A percentile compares a stretch with the other conserved stretches of the same genome.
phyloP scores from a whole-genome alignment of 2,329 filamentous ascomycete species.

The Ascochyta rabiei region DNA sequence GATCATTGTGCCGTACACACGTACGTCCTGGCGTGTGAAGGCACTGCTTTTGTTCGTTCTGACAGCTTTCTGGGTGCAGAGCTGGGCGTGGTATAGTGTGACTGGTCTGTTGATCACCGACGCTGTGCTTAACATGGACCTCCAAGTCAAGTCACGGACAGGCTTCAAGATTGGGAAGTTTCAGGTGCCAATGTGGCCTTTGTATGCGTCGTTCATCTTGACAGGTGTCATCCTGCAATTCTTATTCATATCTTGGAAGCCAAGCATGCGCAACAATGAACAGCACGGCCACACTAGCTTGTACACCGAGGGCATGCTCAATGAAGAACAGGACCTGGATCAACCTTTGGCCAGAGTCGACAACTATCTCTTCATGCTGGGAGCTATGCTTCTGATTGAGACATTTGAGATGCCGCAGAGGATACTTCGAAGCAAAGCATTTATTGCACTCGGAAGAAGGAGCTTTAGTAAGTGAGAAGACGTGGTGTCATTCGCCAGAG shows the following conservation, averaged over 20 bases:
- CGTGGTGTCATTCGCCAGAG: background rate
- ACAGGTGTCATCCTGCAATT: conserved; percentile 51
- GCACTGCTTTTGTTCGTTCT: conserved; percentile 50
- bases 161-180: conserved; percentile 24
- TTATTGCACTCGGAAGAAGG: conserved; percentile 50
- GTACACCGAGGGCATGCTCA: conserved; percentile 49
- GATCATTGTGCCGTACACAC: conserved; percentile 54
- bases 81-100: conserved; percentile 56
- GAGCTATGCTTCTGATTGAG: conserved; percentile 51
- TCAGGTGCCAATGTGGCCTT: conserved; percentile 36
- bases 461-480: conserved; percentile 50
- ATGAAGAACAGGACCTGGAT: conserved; percentile 40
- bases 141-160: conserved; percentile 32
- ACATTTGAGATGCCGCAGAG: conserved; percentile 45
- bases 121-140: conserved; percentile 51
- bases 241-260: conserved; percentile 51
- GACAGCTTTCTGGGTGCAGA: conserved; percentile 56
- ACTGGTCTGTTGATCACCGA: conserved; percentile 57
- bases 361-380: conserved; percentile 53
- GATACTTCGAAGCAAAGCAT: conserved; percentile 42
- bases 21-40: conserved; percentile 50
- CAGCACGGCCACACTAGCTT: conserved; percentile 50
- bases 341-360: conserved; percentile 51
- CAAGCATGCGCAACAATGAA: conserved; percentile 46
- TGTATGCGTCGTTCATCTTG: conserved; percentile 39